Conservation (phyloP, 306 rosid species). For the Quercus robur region DNA sequence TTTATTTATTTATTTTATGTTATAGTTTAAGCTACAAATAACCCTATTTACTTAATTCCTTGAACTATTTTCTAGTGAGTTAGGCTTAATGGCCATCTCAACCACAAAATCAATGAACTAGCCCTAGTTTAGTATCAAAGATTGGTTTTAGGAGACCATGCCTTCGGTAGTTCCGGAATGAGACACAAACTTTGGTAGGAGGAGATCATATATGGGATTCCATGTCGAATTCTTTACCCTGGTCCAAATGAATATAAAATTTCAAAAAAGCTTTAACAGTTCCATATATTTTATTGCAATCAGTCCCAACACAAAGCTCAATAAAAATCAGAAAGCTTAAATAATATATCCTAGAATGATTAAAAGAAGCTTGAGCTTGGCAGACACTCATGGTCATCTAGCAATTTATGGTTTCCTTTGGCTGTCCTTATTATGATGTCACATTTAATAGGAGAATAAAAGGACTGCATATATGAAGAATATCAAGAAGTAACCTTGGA, state of each 20-base stretch:
- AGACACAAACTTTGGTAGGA: neutral
- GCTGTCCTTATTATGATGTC: neutral
- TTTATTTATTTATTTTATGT: too few relatives aligned
- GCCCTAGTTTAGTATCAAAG: neutral
- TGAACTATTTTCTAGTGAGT: too few relatives aligned
- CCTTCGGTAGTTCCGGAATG: neutral
- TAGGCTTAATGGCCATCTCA: too few relatives aligned
- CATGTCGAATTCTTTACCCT: neutral
- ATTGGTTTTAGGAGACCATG: neutral
- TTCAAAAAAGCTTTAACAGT: neutral
- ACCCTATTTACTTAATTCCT: too few relatives aligned
- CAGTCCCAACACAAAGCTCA: conserved; percentile 1
- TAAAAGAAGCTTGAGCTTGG: neutral
- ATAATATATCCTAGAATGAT: neutral
- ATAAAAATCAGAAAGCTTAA: conserved; percentile 6
- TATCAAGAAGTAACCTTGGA: conserved; percentile 15
- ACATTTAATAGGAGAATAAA: neutral
- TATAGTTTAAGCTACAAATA: too few relatives aligned
- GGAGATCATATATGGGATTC: conserved; percentile 19
- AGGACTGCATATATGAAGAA: neutral
- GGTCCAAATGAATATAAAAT: conserved; percentile 2
- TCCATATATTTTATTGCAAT: neutral
- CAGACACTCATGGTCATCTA: neutral
- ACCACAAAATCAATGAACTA: too few relatives aligned
- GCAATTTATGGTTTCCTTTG: neutral